These are phyloP conservation scores for Actinomortierella ambigua DNA, from an alignment of 371 early-diverging fungal genomes.

Conservation along the genomic window DNA sequence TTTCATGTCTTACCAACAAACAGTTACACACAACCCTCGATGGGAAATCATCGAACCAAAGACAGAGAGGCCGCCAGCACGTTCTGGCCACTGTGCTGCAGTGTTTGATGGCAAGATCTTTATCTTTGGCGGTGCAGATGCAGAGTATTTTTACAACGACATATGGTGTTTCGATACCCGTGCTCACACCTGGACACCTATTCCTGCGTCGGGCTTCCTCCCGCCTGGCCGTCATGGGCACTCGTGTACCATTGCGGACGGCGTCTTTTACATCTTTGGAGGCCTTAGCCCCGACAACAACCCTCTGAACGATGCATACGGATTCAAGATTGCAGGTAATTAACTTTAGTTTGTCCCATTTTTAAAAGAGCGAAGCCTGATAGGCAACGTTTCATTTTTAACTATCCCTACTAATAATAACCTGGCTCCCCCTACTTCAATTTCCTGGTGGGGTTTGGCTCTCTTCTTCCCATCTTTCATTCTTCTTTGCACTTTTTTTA, in stretches of 20 bases:
- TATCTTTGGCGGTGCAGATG: slow-evolving; percentile 79
- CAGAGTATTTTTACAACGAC: slow-evolving; percentile 72
- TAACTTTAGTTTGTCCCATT: background rate
- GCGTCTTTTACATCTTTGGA: slow-evolving; percentile 78
- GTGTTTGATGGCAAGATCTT: slow-evolving; percentile 63
- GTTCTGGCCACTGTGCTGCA: slow-evolving; percentile 63
- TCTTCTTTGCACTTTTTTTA: background rate
- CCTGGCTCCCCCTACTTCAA: too few species aligned
- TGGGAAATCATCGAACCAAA: slow-evolving; percentile 61
- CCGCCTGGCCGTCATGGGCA: slow-evolving; percentile 74
- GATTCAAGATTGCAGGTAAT: slow-evolving; percentile 71
- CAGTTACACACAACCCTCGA: slow-evolving; percentile 51
- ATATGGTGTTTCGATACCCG: slow-evolving; percentile 75
- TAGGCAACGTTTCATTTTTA: too few species aligned
- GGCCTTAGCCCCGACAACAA: slow-evolving; percentile 66
- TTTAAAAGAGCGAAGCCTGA: background rate
- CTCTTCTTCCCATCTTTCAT: too few species aligned
- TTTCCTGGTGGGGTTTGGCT: too few species aligned
- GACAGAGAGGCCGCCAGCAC: slow-evolving; percentile 60
- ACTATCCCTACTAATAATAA: too few species aligned
- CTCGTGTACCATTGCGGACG: slow-evolving; percentile 69
- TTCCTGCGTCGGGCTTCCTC: slow-evolving; percentile 67
- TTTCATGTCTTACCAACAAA: background rate
- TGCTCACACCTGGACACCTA: slow-evolving; percentile 62
- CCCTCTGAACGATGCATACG: slow-evolving; percentile 73